Percentiles rank a stretch among this genome's conserved stretches.
Conservation (phyloP, 805 yeast species). For the Debaryomyces tyrocola region DNA sequence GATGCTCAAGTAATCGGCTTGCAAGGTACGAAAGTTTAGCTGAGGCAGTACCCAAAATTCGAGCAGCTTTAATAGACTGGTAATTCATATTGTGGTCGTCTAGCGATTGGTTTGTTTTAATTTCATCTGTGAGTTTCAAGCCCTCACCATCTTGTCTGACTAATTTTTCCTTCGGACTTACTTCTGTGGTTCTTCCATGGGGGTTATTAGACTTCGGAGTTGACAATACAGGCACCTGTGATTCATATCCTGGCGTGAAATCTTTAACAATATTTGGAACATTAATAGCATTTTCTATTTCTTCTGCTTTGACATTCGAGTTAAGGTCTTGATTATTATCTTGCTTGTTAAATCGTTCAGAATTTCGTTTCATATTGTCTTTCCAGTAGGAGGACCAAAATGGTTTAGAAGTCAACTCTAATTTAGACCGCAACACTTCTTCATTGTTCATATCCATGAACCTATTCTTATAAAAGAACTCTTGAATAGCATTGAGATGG, state of each 20-base stretch:
- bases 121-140: slow-evolving; percentile 18
- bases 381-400: slow-evolving; percentile 62
- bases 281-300: slow-evolving; percentile 4
- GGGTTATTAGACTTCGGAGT: neutral
- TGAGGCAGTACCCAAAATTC: slow-evolving; percentile 61
- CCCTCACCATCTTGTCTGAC: slow-evolving; percentile 19
- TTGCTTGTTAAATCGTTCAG: slow-evolving; percentile 36
- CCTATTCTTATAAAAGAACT: slow-evolving; percentile 53
- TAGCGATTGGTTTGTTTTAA: slow-evolving; percentile 18
- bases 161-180: slow-evolving; percentile 9
- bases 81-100: slow-evolving; percentile 9
- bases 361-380: slow-evolving; percentile 34
- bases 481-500: slow-evolving; percentile 52
- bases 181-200: neutral
- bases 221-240: neutral
- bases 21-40: slow-evolving; percentile 62
- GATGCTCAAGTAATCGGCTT: slow-evolving; percentile 54
- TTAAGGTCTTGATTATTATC: slow-evolving; percentile 32
- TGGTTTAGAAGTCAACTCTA: slow-evolving; percentile 33
- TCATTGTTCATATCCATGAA: slow-evolving; percentile 33
- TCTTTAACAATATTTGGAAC: slow-evolving; percentile 1
- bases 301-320: slow-evolving; percentile 3
- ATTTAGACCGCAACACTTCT: slow-evolving; percentile 26
- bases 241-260: neutral
- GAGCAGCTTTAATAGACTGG: slow-evolving; percentile 28